These are phyloP conservation scores for Russula olivacea DNA, from an alignment of 768 basidiomycete species.

Conservation along the genomic window DNA sequence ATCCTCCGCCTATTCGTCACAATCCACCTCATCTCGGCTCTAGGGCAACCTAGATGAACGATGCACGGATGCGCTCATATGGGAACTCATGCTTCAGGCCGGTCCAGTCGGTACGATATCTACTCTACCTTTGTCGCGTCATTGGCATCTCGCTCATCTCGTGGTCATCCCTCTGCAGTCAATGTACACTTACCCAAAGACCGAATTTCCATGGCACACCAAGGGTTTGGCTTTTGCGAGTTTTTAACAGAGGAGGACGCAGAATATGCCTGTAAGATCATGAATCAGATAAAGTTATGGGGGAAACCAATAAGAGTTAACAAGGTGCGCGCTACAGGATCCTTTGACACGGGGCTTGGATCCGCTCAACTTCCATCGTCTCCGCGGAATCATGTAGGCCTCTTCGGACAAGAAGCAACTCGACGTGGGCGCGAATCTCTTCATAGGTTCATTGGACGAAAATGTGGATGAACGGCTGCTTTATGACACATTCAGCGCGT, in stretches of 20 bases:
- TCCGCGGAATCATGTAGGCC: slow-evolving; percentile 46
- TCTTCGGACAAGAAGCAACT: slow-evolving; percentile 98
- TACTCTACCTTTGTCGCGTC: background rate
- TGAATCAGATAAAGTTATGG: slow-evolving; percentile 99
- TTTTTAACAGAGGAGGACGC: slow-evolving; percentile 98
- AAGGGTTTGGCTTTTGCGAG: slow-evolving; percentile 99
- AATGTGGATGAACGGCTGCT: slow-evolving; percentile 89
- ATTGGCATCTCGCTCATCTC: background rate
- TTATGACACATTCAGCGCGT: slow-evolving; percentile 94
- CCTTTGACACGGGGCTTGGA: background rate
- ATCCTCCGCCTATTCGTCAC: background rate
- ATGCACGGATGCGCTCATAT: slow-evolving; percentile 87
- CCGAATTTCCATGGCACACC: slow-evolving; percentile 95
- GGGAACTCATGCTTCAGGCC: slow-evolving; percentile 99
- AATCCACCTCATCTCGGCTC: background rate
- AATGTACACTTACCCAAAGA: slow-evolving; percentile 99
- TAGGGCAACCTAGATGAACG: slow-evolving; percentile 97
- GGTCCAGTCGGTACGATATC: slow-evolving; percentile 84
- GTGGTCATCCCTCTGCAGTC: slow-evolving; percentile 41
- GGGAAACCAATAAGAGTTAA: slow-evolving; percentile 98
- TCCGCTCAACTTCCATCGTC: slow-evolving; percentile 11
- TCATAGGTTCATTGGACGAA: slow-evolving; percentile 47
- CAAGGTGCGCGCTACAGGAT: slow-evolving; percentile 57
- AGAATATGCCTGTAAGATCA: slow-evolving; percentile 99
- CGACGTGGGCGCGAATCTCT: slow-evolving; percentile 92